Base-by-base conservation (phyloP, 768 basidiomycete genomes). In the Tylopilus cervinicoccineus region DNA sequence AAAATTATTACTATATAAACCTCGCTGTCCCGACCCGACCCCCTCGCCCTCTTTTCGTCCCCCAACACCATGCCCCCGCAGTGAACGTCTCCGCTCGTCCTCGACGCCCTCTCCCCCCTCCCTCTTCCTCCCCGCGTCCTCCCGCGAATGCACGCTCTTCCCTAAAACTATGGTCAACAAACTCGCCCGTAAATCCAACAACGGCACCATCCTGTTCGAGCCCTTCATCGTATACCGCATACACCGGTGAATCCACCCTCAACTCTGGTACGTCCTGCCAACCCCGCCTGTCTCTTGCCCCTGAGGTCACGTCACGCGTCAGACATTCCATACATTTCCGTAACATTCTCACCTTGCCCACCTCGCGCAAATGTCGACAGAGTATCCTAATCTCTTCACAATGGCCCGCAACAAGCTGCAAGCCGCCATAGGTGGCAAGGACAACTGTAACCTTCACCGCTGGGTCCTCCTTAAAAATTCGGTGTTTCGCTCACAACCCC, bases 391-490 rank as follows among this genome's bases (percentile, higher is more conserved):
- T 61, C 70, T 89, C 48, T 81, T 76, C 56, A 67, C 76, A 53
- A 72, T 87, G 68, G 82, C 87, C 67, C 84, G 81, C 62, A 76
- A 73, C 71, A 89, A 91, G 75, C 75, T 91, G 72, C 80, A 83
- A 55, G 66, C 76, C 55, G 84, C 80, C 61, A 64, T 78, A 59
- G 76, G 76, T 47, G 66, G 73, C 57, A 82, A 78, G 71, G 84
- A 86, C 72, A 79, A 69, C 55, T 76, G 77, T 74, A 87, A 81
- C 70, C 78, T 91, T 71, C 86, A 88, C 62, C 86, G 88, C 64
- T 89, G 86, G 86, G 88, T 92, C 44, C 76, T 92, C 49, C 77
- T 91, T 63, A 90, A 90, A 84, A 92, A 91, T 66, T 88, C 86
- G 26, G 76, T 89, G 53, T 68, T 80, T 56, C 75, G 74, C 57